A percentile compares a stretch with the other conserved stretches of the same genome.
These are phyloP conservation scores for Periconia sp. DNA, from an alignment of 2,329 filamentous ascomycete genomes.

Conservation along the genomic window DNA sequence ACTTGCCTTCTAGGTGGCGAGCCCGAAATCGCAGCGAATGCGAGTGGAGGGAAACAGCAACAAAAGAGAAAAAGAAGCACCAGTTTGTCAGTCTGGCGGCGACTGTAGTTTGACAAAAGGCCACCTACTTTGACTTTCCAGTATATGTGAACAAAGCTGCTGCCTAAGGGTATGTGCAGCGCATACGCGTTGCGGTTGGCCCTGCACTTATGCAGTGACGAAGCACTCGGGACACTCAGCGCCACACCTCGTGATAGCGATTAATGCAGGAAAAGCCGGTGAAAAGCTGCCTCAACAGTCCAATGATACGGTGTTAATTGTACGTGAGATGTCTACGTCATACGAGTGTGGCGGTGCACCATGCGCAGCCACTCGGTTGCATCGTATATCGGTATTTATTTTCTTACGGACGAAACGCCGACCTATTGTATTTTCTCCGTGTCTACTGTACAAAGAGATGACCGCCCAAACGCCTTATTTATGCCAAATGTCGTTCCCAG, in stretches of 20 bases:
- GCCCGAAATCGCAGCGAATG: background rate
- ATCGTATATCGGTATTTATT: no score
- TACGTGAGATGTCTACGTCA: background rate
- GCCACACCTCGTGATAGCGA: slow-evolving; percentile 36
- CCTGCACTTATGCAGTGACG: slow-evolving; percentile 23
- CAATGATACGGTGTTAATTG: background rate
- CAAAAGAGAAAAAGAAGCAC: no score
- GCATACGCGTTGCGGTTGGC: slow-evolving; percentile 24
- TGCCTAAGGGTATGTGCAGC: slow-evolving; percentile 31
- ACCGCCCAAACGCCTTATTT: slow-evolving; percentile 4
- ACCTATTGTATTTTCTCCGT: background rate
- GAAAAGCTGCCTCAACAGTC: background rate
- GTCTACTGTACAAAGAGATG: background rate
- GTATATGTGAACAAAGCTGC: slow-evolving; percentile 29
- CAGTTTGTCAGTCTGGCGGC: no score
- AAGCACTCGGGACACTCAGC: slow-evolving; percentile 19
- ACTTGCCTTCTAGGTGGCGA: no score
- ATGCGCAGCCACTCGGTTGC: background rate
- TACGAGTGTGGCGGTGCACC: slow-evolving; percentile 1
- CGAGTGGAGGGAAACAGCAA: background rate
- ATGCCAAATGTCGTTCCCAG: slow-evolving; percentile 4
- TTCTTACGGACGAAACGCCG: background rate
- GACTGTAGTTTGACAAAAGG: background rate
- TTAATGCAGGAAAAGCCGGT: slow-evolving; percentile 4
- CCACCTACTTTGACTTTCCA: background rate